Percentiles rank a stretch among this genome's conserved stretches.
These are phyloP conservation scores for Penicillium flavigenum DNA, from an alignment of 495 filamentous ascomycete genomes.

Conservation along the genomic window DNA sequence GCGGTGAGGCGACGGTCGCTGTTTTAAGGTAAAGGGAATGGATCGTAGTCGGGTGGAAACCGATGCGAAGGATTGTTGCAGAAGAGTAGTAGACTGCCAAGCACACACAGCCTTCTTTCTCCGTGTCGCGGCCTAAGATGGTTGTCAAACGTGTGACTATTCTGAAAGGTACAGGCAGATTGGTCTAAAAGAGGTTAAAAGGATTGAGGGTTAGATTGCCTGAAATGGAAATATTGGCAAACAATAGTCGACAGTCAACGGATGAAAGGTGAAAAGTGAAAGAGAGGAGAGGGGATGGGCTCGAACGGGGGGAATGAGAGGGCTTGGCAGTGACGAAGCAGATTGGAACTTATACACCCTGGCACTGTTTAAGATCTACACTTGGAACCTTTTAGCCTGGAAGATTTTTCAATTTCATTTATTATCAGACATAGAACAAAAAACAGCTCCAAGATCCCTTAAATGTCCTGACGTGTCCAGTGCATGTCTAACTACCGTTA, in stretches of 20 bases:
- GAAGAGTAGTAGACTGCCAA: constrained; percentile 21
- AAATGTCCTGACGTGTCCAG: not conserved
- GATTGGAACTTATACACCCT: constrained; percentile 5
- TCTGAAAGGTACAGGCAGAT: constrained; percentile 2
- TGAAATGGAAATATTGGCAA: constrained; percentile 3
- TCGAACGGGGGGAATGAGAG: constrained; percentile 25
- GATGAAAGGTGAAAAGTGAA: constrained; percentile 13
- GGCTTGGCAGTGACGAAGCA: constrained; percentile 38
- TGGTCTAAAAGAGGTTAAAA: constrained; percentile 1
- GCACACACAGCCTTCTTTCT: constrained; percentile 27
- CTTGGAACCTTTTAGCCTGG: not conserved
- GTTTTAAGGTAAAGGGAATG: constrained; percentile 2
- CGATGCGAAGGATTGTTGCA: constrained; percentile 15
- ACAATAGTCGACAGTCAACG: constrained; percentile 2
- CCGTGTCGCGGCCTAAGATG: constrained; percentile 25
- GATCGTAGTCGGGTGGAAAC: constrained; percentile 7
- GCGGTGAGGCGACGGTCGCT: constrained; percentile 22
- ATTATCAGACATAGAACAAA: not conserved
- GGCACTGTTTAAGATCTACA: constrained; percentile 6
- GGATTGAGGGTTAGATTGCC: constrained; percentile 7
- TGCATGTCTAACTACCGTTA: not conserved
- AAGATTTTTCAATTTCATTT: not conserved
- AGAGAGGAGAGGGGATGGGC: constrained; percentile 29
- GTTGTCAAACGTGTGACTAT: constrained; percentile 14
- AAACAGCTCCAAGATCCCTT: not conserved